Evolutionary conservation across 129 eudicot species (phyloP).

Genomic region (Chrysanthemum lavandulifolium): DNA sequence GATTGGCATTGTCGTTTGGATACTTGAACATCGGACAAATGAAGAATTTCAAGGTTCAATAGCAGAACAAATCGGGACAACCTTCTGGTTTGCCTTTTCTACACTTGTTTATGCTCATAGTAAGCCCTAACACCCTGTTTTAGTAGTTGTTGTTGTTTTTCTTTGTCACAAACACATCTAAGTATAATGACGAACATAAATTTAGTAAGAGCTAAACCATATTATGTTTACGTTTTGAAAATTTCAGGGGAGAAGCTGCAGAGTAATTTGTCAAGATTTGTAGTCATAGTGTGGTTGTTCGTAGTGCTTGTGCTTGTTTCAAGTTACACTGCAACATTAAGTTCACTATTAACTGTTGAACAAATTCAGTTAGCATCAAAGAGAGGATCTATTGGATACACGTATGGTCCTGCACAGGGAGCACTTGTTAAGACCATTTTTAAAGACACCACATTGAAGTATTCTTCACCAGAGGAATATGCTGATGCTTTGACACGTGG

Average conservation of each 20-base stretch:
- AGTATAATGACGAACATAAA: too few relatives aligned
- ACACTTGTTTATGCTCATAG: constrained; percentile 39
- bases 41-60: constrained; percentile 33
- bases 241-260: constrained; percentile 38
- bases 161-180: too few relatives aligned
- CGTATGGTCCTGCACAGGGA: not conserved
- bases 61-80: constrained; percentile 33
- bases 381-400: constrained; percentile 22
- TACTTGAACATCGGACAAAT: constrained; percentile 35
- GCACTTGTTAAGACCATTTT: not conserved
- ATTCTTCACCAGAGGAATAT: constrained; percentile 25
- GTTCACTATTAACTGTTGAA: constrained; percentile 52
- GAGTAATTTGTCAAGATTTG: constrained; percentile 45
- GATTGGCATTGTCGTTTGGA: constrained; percentile 38
- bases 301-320: constrained; percentile 51
- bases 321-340: constrained; percentile 62
- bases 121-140: constrained; percentile 10
- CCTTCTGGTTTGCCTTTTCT: constrained; percentile 42
- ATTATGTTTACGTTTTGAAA: not conserved
- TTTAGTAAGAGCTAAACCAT: too few relatives aligned
- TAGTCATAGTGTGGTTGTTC: constrained; percentile 44
- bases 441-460: constrained; percentile 1
- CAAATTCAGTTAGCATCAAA: constrained; percentile 32
- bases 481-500: constrained; percentile 39
- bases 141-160: too few relatives aligned